Evolutionary conservation across 2,329 filamentous ascomycete genomes (phyloP).

Genomic region (Paraphaeosphaeria sporulosa): DNA sequence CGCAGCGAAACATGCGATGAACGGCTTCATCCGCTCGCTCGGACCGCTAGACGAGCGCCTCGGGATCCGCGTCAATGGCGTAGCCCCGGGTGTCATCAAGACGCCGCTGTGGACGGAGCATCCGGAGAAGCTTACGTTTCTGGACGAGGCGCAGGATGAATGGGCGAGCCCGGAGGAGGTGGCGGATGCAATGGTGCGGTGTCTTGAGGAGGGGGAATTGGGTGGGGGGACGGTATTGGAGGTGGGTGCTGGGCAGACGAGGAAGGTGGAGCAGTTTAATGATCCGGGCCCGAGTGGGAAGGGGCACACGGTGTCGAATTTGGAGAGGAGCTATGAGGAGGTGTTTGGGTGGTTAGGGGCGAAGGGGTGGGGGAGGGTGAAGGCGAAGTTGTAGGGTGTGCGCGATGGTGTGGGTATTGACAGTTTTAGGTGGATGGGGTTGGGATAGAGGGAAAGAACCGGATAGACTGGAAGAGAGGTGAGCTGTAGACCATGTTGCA

Average conservation of each 20-base stretch:
- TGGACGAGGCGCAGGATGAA: constrained; percentile 57
- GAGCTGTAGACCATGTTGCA: too few species aligned
- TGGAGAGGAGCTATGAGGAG: constrained; percentile 53
- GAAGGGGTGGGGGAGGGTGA: constrained; percentile 57
- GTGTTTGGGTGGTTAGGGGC: constrained; percentile 58
- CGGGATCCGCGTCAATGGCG: constrained; percentile 66
- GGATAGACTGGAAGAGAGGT: too few species aligned
- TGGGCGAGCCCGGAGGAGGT: constrained; percentile 70
- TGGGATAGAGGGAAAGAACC: background rate
- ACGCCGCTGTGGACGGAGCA: constrained; percentile 70
- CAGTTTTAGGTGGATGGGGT: too few species aligned
- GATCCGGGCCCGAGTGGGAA: constrained; percentile 61
- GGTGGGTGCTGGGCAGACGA: constrained; percentile 60
- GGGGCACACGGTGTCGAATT: constrained; percentile 58
- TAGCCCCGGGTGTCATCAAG: constrained; percentile 67
- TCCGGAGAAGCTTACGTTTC: constrained; percentile 64
- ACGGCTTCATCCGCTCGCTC: constrained; percentile 59
- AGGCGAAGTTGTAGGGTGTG: constrained; percentile 16
- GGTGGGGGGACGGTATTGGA: constrained; percentile 60
- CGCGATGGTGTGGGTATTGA: too few species aligned
- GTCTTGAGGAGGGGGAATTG: constrained; percentile 60
- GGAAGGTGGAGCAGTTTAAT: constrained; percentile 59
- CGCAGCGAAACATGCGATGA: constrained; percentile 56
- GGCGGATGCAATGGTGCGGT: constrained; percentile 64
- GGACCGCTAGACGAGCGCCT: constrained; percentile 56